Percentiles rank a stretch among this genome's conserved stretches.
These are phyloP conservation scores for Symbiotaphrina buchneri DNA, from an alignment of 495 filamentous ascomycete genomes.

Conservation along the genomic window DNA sequence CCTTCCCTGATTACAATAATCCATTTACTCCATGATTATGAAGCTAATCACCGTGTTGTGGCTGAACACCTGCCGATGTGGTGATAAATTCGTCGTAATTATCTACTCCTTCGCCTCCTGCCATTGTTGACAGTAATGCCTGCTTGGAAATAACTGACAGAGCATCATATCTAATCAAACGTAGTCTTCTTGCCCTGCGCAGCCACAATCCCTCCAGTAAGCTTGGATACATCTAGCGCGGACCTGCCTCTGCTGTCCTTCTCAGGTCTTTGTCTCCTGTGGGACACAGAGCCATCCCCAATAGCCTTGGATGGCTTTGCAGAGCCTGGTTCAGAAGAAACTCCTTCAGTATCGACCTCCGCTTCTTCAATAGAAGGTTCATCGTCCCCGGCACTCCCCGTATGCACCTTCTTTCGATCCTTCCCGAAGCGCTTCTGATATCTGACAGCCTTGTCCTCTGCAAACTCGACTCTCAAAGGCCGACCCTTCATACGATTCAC, in stretches of 20 bases:
- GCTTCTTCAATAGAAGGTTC: slow-evolving; percentile 6
- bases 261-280: background rate
- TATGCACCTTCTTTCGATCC: slow-evolving; percentile 21
- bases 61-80: no score
- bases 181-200: slow-evolving; percentile 63
- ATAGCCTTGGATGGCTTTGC: background rate
- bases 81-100: no score
- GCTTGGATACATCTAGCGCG: slow-evolving; percentile 21
- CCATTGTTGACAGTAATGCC: no score
- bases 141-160: no score
- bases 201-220: slow-evolving; percentile 59
- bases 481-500: slow-evolving; percentile 62
- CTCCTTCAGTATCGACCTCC: slow-evolving; percentile 12
- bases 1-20: no score
- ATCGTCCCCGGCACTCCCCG: slow-evolving; percentile 7
- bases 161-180: slow-evolving; percentile 37
- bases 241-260: slow-evolving; percentile 13
- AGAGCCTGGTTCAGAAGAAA: slow-evolving; percentile 1
- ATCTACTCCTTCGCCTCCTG: no score
- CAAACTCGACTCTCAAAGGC: slow-evolving; percentile 69
- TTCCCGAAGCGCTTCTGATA: slow-evolving; percentile 90
- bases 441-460: slow-evolving; percentile 64
- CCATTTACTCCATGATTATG: no score
- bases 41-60: no score
- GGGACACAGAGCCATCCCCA: background rate